These are phyloP conservation scores for Umbelopsis vinacea DNA, from an alignment of 192 early-diverging fungal genomes.

Conservation along the genomic window DNA sequence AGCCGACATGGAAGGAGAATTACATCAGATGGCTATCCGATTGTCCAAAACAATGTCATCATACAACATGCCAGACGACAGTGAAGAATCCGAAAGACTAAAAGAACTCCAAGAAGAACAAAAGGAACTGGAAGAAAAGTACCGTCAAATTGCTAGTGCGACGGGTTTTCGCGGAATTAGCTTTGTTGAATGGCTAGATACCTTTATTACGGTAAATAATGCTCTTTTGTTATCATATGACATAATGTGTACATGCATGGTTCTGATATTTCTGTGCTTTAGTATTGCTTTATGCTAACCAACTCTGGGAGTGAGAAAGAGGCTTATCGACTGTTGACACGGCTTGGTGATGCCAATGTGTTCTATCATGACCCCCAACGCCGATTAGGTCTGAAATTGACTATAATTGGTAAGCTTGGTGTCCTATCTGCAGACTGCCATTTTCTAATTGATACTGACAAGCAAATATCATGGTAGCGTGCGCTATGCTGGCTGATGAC, in stretches of 20 bases:
- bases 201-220: slow-evolving; percentile 61
- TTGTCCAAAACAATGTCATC: slow-evolving; percentile 11
- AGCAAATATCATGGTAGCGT: slow-evolving; percentile 26
- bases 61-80: slow-evolving; percentile 27
- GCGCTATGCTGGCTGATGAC: slow-evolving; percentile 37
- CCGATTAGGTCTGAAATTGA: slow-evolving; percentile 45
- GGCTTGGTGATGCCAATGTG: slow-evolving; percentile 60
- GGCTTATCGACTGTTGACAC: slow-evolving; percentile 59
- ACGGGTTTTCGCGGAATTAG: slow-evolving; percentile 44
- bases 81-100: slow-evolving; percentile 21
- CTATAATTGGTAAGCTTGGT: slow-evolving; percentile 60
- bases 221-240: too few species aligned
- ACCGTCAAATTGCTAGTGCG: slow-evolving; percentile 31
- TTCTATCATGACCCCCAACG: slow-evolving; percentile 57
- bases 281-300: slow-evolving; percentile 62
- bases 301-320: slow-evolving; percentile 56
- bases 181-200: slow-evolving; percentile 66
- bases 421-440: neutral
- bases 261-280: neutral
- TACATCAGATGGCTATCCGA: slow-evolving; percentile 31
- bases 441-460: neutral
- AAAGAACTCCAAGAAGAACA: slow-evolving; percentile 24
- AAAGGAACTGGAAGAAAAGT: slow-evolving; percentile 37
- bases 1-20: slow-evolving; percentile 17
- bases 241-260: too few species aligned